Evolutionary conservation across 176 grass and related monocot genomes (phyloP).

Genomic region (Stipa capillata): DNA sequence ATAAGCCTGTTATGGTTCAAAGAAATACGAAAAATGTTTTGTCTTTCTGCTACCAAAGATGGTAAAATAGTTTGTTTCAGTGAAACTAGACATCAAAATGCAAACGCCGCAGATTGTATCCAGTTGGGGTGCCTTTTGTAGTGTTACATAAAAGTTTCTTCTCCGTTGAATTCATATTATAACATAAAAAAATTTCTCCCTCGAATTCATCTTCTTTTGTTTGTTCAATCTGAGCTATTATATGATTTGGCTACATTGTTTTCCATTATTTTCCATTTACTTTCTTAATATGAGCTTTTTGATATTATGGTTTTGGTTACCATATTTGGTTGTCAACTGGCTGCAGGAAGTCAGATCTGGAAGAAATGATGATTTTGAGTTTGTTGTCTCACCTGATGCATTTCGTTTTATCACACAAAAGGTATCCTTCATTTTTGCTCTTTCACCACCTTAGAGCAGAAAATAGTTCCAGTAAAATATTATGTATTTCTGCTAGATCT

Average conservation of each 20-base stretch:
- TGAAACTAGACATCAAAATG: background rate
- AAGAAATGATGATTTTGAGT: conserved; percentile 49
- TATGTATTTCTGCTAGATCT: conserved; percentile 41
- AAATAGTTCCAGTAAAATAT: background rate
- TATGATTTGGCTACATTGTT: background rate
- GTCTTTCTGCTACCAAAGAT: background rate
- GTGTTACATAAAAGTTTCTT: background rate
- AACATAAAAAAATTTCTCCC: no score
- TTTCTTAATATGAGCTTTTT: background rate
- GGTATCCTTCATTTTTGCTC: conserved; percentile 37
- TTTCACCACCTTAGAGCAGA: conserved; percentile 5
- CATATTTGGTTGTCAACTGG: background rate
- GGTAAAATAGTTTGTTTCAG: background rate
- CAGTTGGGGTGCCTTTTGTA: background rate
- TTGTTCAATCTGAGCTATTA: background rate
- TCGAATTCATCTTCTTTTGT: background rate
- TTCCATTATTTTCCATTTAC: background rate
- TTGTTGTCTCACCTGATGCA: conserved; percentile 71
- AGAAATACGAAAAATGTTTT: background rate
- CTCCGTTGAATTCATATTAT: no score
- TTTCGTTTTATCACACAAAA: conserved; percentile 54
- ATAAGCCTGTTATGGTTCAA: background rate
- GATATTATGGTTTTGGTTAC: background rate
- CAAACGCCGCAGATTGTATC: background rate
- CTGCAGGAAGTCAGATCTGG: conserved; percentile 62